phyloP scores from a whole-genome alignment of 805 yeast genomes.

The Limtongozyma cylindracea region DNA sequence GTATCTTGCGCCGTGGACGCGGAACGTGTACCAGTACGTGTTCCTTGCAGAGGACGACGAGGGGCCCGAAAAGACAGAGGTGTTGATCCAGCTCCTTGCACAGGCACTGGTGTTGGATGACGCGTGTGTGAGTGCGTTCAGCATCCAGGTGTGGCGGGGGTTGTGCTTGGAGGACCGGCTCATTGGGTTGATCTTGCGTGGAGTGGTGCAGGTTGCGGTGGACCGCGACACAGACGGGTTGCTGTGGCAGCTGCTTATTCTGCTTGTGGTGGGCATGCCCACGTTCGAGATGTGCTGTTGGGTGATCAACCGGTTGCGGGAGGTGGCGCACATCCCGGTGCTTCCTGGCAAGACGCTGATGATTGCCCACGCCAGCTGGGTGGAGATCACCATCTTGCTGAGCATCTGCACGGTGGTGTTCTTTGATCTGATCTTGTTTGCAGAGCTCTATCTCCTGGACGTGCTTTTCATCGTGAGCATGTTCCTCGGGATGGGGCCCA shows the following conservation, averaged over 20 bases:
- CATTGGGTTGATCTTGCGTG: slow-evolving; percentile 36
- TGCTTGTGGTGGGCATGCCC: slow-evolving; percentile 37
- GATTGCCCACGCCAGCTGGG: slow-evolving; percentile 25
- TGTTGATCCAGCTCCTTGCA: slow-evolving; percentile 35
- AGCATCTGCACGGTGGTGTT: slow-evolving; percentile 37
- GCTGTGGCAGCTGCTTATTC: slow-evolving; percentile 36
- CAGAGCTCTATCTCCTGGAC: slow-evolving; percentile 47
- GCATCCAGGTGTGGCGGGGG: slow-evolving; percentile 41
- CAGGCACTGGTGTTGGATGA: slow-evolving; percentile 24
- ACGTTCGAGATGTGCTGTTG: slow-evolving; percentile 50
- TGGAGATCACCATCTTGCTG: slow-evolving; percentile 45
- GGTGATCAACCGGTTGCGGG: slow-evolving; percentile 28
- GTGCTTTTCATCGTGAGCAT: slow-evolving; percentile 41
- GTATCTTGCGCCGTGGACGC: slow-evolving; percentile 53
- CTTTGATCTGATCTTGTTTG: slow-evolving; percentile 39
- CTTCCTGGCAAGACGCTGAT: slow-evolving; percentile 13
- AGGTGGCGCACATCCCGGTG: slow-evolving; percentile 24
- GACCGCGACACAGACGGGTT: slow-evolving; percentile 58
- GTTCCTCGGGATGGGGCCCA: slow-evolving; percentile 22
- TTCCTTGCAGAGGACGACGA: slow-evolving; percentile 23
- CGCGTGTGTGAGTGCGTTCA: slow-evolving; percentile 22
- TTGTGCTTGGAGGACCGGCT: slow-evolving; percentile 36
- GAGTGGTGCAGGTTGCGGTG: slow-evolving; percentile 45
- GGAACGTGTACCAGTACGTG: slow-evolving; percentile 33
- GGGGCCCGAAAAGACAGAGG: slow-evolving; percentile 36